Conservation (phyloP, 2,329 filamentous ascomycete genomes). For the Fusarium sp. region DNA sequence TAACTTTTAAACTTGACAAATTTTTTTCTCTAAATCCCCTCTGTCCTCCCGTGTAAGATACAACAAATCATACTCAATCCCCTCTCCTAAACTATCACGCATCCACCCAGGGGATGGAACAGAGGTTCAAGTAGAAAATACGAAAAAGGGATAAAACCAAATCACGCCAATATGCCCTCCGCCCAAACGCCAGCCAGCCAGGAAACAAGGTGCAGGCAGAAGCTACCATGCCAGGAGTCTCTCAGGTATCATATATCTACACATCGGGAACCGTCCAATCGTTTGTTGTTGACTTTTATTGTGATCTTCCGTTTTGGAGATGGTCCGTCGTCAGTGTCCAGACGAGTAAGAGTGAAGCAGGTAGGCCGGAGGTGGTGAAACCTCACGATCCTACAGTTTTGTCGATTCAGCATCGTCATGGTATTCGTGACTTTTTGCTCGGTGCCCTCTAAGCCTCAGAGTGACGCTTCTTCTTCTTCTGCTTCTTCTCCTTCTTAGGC, state of each 20-base stretch:
- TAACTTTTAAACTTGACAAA: slow-evolving; percentile 46
- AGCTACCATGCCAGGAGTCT: slow-evolving; percentile 51
- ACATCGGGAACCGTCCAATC: slow-evolving; percentile 50
- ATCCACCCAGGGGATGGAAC: slow-evolving; percentile 30
- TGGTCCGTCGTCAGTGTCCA: slow-evolving; percentile 48
- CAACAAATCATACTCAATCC: slow-evolving; percentile 20
- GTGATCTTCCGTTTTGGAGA: slow-evolving; percentile 38
- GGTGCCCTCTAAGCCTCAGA: slow-evolving; percentile 53
- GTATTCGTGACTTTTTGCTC: slow-evolving; percentile 35
- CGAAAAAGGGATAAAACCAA: slow-evolving; percentile 50
- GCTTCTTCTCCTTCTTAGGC: slow-evolving; percentile 73
- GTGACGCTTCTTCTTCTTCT: slow-evolving; percentile 65
- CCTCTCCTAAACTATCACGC: slow-evolving; percentile 26
- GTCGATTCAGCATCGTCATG: slow-evolving; percentile 45
- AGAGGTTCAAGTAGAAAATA: slow-evolving; percentile 44
- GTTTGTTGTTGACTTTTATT: slow-evolving; percentile 41
- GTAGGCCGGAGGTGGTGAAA: slow-evolving; percentile 33
- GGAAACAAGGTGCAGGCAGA: slow-evolving; percentile 50
- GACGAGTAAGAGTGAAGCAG: slow-evolving; percentile 50
- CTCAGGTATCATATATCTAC: slow-evolving; percentile 57
- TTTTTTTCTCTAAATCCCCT: slow-evolving; percentile 40
- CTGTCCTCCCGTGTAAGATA: slow-evolving; percentile 33
- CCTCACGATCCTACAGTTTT: slow-evolving; percentile 33
- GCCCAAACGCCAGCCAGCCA: slow-evolving; percentile 56
- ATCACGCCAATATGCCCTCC: slow-evolving; percentile 55